Evolutionary conservation across 805 yeast genomes (phyloP).

Genomic region (Candida montana): DNA sequence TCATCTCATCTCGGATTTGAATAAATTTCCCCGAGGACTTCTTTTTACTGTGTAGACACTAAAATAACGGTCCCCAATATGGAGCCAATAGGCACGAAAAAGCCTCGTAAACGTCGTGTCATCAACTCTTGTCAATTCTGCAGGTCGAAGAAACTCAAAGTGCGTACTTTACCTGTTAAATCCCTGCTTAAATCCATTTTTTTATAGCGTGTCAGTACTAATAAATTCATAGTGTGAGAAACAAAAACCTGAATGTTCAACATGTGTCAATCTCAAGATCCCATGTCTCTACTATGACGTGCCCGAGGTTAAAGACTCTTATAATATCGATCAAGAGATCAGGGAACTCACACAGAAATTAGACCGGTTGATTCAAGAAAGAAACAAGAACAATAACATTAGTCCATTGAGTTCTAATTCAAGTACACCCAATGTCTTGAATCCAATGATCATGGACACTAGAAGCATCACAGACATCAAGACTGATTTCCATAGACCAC

Average conservation of each 20-base stretch:
- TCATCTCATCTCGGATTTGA: too few species aligned
- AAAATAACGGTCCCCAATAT: too few species aligned
- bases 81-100: too few species aligned
- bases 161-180: background rate
- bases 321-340: slow-evolving; percentile 7
- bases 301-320: background rate
- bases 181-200: too few species aligned
- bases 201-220: background rate
- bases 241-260: slow-evolving; percentile 5
- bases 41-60: too few species aligned
- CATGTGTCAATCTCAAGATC: slow-evolving; percentile 1
- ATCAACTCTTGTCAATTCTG: slow-evolving; percentile 8
- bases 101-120: background rate
- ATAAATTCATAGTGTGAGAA: slow-evolving; percentile 5
- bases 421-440: too few species aligned
- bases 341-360: slow-evolving; percentile 2
- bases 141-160: slow-evolving; percentile 7
- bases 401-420: background rate
- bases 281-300: slow-evolving; percentile 3
- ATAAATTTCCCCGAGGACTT: too few species aligned
- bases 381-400: background rate
- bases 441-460: background rate
- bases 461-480: too few species aligned
- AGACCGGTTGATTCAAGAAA: background rate
- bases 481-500: background rate